Evolutionary conservation across 2,329 filamentous ascomycete species (phyloP).

Genomic region (Escovopsis sp.): DNA sequence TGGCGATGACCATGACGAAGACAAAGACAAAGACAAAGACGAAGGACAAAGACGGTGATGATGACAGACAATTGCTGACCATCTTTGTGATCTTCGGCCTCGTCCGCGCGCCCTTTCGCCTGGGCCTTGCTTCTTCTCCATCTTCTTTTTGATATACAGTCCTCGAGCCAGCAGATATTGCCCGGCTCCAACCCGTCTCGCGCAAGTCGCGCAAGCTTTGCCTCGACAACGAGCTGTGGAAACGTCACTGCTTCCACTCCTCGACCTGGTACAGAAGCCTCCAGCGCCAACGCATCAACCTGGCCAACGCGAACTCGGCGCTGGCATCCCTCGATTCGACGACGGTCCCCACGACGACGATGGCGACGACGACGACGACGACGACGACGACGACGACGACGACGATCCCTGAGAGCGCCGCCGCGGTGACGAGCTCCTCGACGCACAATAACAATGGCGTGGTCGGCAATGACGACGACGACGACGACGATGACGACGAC

Average conservation of each 20-base stretch:
- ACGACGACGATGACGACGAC: conserved; percentile 7
- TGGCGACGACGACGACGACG: too few relatives aligned
- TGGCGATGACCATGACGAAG: too few relatives aligned
- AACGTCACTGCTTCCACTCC: conserved; percentile 54
- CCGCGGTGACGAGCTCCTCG: not conserved
- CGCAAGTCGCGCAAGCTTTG: conserved; percentile 49
- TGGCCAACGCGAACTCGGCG: conserved; percentile 17
- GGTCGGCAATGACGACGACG: conserved; percentile 11
- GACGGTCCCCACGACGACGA: not conserved
- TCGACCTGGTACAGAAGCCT: conserved; percentile 53
- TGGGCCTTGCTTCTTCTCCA: conserved; percentile 2
- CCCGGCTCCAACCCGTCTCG: conserved; percentile 55
- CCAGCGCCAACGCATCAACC: conserved; percentile 19
- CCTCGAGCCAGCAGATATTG: conserved; percentile 30
- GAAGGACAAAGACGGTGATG: too few relatives aligned
- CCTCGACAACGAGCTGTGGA: conserved; percentile 67
- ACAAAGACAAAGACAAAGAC: too few relatives aligned
- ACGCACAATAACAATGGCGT: conserved; percentile 13
- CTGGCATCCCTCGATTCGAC: not conserved
- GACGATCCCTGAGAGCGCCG: not conserved
- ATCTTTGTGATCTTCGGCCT: too few relatives aligned
- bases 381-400: too few relatives aligned
- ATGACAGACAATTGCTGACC: too few relatives aligned
- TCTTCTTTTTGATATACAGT: conserved; percentile 11
- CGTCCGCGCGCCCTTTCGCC: not conserved